These are phyloP conservation scores for Kandelia obovata DNA, from an alignment of 345 rosid genomes.

Conservation along the genomic window DNA sequence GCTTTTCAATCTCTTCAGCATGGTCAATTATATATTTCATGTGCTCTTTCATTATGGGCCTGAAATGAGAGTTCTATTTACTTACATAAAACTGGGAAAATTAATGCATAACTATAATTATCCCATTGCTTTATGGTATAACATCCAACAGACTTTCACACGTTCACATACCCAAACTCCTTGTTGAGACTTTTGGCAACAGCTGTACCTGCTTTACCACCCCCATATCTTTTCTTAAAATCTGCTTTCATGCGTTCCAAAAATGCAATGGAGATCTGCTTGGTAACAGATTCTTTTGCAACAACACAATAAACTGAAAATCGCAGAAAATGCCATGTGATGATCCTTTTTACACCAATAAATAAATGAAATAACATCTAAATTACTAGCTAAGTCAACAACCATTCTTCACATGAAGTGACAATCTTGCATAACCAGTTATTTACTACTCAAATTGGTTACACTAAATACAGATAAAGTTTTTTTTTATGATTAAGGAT, in stretches of 20 bases:
- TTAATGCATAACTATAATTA: not conserved
- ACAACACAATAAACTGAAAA: slow-evolving; percentile 90
- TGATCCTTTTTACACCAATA: not conserved
- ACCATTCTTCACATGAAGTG: not conserved
- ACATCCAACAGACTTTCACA: not conserved
- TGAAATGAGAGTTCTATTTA: slow-evolving; percentile 27
- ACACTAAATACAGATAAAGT: too few species aligned
- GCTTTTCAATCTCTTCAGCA: slow-evolving; percentile 89
- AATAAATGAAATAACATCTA: not conserved
- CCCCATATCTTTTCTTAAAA: slow-evolving; percentile 86
- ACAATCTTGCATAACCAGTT: not conserved
- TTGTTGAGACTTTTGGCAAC: slow-evolving; percentile 88
- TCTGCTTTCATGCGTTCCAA: slow-evolving; percentile 90
- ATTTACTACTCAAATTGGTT: not conserved
- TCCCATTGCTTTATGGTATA: not conserved
- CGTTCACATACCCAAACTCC: slow-evolving; percentile 71
- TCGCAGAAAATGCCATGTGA: slow-evolving; percentile 8
- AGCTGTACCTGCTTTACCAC: slow-evolving; percentile 95
- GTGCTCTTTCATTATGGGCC: slow-evolving; percentile 93
- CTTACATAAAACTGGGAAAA: slow-evolving; percentile 5
- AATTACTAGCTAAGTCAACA: not conserved
- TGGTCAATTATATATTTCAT: slow-evolving; percentile 92
- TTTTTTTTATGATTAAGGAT: too few species aligned
- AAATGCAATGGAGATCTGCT: slow-evolving; percentile 88
- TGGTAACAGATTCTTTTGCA: slow-evolving; percentile 85